Evolutionary conservation across 108 stramenopile genomes (phyloP), one percentile per base, ranked within the genome.

Genomic region (Fragilariopsis cylindrus): DNA sequence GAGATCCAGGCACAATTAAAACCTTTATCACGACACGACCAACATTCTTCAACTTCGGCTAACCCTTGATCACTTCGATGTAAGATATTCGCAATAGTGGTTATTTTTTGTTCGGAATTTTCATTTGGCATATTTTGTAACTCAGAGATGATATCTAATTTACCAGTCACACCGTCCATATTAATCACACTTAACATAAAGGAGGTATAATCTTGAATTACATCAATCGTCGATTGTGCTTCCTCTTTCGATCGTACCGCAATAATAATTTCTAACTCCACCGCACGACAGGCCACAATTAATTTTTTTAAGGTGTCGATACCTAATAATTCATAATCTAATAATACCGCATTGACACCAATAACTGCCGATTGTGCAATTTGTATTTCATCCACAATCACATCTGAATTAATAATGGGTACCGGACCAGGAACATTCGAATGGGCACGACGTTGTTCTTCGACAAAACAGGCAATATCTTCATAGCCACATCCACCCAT

Each of bases 1-100:
- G 81, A 81, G 44, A 93, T 84, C 92, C 91, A 92, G 39, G 90
- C 90, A 67, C 79, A 81, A 60, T 96, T 87, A 72, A 91, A 96
- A 1, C 95, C 95, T 72, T 78, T 81, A 74, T 94, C 93, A 4
- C 95, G 85, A 50, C 89, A 88, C 19, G 72, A 53, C 95, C 95
- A 96, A 49, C 89, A 89, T 65, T 96, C 95, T 72, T 96, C 90
- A 11, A 94, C 86, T 72, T 96, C 95, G 75, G 90, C 90, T 69
- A 94, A 60, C 72, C 89, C 86, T 66, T 94, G 86, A 52, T 90
- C 86, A 66, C 81, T 82, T 13, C 73, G 57, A 3, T 88, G 87
- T 12, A 77, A 52, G 54, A 96, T 85, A 73, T 85, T 84, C 63
- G 88, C 90, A 77, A 96, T 82, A 19, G 71, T 83, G 48, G 82